These are phyloP conservation scores for Anacardium occidentale DNA, from an alignment of 345 rosid genomes.

Conservation along the genomic window DNA sequence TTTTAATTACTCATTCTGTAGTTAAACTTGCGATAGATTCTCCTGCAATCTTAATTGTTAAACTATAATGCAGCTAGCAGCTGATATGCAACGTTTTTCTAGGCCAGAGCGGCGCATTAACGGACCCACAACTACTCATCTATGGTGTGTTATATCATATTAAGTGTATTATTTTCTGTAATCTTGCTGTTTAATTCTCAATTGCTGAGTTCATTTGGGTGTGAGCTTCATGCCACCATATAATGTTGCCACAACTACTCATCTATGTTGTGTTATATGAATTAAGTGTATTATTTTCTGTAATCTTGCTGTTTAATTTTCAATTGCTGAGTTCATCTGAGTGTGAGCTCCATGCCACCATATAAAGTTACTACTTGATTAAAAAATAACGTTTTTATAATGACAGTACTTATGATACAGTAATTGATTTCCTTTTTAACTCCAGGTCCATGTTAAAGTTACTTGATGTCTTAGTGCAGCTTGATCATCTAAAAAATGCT, in stretches of 20 bases:
- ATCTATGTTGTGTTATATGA: slow-evolving; percentile 61
- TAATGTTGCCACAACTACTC: slow-evolving; percentile 64
- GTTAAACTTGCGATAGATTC: slow-evolving; percentile 5
- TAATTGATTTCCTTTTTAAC: slow-evolving; percentile 22
- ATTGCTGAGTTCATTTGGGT: neutral
- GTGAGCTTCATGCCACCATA: too few species aligned
- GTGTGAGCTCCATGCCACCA: neutral
- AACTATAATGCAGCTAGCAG: slow-evolving; percentile 76
- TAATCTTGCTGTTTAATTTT: slow-evolving; percentile 7
- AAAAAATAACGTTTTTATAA: neutral
- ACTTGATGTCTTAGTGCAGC: slow-evolving; percentile 95
- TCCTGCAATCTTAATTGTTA: slow-evolving; percentile 12
- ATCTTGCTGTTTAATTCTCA: slow-evolving; percentile 7
- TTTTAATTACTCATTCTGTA: slow-evolving; percentile 3
- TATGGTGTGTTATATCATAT: slow-evolving; percentile 51
- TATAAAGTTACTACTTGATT: neutral
- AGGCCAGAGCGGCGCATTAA: slow-evolving; percentile 95
- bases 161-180: neutral
- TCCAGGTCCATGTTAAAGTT: slow-evolving; percentile 92
- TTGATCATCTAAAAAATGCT: slow-evolving; percentile 98
- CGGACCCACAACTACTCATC: slow-evolving; percentile 95
- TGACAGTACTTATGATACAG: slow-evolving; percentile 6
- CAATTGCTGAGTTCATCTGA: slow-evolving; percentile 9
- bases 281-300: slow-evolving; percentile 1
- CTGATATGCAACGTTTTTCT: slow-evolving; percentile 99